Base-by-base conservation (phyloP, 2,329 filamentous ascomycete genomes). In the Aspergillus sp. region DNA sequence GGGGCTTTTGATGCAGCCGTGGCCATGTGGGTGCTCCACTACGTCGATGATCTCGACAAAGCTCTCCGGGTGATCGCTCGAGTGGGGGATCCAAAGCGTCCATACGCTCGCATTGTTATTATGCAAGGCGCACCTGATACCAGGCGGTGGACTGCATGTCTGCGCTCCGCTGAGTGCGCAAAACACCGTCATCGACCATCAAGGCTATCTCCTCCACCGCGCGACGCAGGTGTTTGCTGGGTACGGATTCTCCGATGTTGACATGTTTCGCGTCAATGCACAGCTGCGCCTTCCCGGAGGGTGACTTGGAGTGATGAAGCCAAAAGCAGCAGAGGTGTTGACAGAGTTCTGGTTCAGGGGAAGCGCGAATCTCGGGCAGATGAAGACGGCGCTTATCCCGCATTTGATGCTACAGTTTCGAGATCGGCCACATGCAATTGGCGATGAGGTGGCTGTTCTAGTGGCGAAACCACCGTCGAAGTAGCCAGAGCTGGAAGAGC, bases 381-480 rank as follows among this genome's bases (percentile, higher is more conserved):
- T 45, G 44, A 46, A 46, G 30, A 3, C 26, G 24, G 44, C 44
- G 5, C 24, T 46, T 20, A 19, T 45, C 16, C 43, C 43, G 19
- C 20, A 26, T 11, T 22, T 45, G 22, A n/a, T 11, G 11, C 22
- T 22, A 16, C 14, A 45, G 7, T 45, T 30, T 2, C 13, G 4
- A 16, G 43, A 45, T 32, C 43, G 43, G 11, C 43, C 43, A 9
- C 43, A 32, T 45, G 43, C 43, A 14, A 45, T 45, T 26, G 43
- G 43, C 11, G 43, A 45, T 32, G 20, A 45, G 22, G 42, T 45
- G 8, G 42, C 42, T 10, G 9, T 45, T 45, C n/a, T 45, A 11
- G 42, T 30, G 43, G 43, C 43, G 11, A 30, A 26, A 6, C 43
- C 22, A 9, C 26, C 10, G 9, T 7, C 26, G 22, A 22, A 22